These are phyloP conservation scores for Acer yangbiense DNA, from an alignment of 345 rosid species.

Conservation along the genomic window DNA sequence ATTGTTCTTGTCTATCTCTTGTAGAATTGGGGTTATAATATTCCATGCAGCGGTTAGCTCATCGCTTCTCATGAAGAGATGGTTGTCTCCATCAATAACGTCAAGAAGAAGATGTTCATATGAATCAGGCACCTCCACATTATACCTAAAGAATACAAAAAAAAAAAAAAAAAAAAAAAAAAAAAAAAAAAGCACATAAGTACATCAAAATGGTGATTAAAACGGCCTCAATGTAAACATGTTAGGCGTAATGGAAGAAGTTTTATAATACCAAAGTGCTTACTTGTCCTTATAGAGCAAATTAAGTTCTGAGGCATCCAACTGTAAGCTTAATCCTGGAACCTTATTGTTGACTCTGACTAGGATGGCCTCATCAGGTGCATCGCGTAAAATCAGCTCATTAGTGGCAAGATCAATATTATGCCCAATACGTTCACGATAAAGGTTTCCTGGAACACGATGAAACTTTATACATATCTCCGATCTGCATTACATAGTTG, in stretches of 20 bases:
- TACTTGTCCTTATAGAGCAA: conserved; percentile 75
- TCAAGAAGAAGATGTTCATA: conserved; percentile 80
- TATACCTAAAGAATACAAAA: conserved; percentile 41
- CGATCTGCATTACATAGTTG: conserved; percentile 42
- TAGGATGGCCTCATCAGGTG: conserved; percentile 73
- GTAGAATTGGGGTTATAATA: conserved; percentile 51
- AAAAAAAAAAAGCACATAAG: background rate
- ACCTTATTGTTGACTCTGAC: conserved; percentile 69
- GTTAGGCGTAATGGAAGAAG: background rate
- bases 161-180: background rate
- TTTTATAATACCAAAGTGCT: background rate
- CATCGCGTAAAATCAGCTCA: conserved; percentile 65
- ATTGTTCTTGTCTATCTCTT: conserved; percentile 57
- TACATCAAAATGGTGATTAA: too few species aligned
- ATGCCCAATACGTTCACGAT: conserved; percentile 55
- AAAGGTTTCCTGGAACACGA: conserved; percentile 69
- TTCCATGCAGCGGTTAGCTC: conserved; percentile 82
- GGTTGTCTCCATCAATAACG: conserved; percentile 80
- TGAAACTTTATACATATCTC: conserved; percentile 75
- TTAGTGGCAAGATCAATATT: conserved; percentile 55
- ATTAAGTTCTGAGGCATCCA: conserved; percentile 80
- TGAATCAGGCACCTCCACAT: conserved; percentile 71
- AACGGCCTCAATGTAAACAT: background rate
- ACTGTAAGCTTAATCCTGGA: conserved; percentile 74
- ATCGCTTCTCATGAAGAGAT: conserved; percentile 80